Percentiles rank a stretch among this genome's conserved stretches.
phyloP scores from a whole-genome alignment of 148 eudicot species.

The Silene latifolia region DNA sequence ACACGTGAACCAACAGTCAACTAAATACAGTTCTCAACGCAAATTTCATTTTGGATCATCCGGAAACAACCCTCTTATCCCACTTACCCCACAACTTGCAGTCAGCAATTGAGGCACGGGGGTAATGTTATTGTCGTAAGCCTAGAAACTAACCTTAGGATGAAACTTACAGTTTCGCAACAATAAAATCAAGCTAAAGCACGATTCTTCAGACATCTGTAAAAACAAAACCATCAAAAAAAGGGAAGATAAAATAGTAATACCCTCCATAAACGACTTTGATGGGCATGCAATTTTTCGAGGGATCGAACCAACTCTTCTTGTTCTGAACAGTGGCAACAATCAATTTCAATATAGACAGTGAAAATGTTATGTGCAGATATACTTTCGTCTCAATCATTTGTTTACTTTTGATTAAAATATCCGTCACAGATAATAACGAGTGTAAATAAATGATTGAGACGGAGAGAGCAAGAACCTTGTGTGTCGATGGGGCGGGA shows the following conservation, averaged over 20 bases:
- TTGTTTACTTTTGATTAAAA: no score
- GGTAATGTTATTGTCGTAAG: no score
- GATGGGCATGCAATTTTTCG: constrained; percentile 58
- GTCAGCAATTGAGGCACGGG: no score
- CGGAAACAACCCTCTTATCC: no score
- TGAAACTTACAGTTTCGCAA: background rate
- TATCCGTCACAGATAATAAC: background rate
- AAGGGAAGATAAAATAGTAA: background rate
- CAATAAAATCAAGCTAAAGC: background rate
- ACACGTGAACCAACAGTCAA: no score
- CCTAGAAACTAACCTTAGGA: background rate
- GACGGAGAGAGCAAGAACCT: constrained; percentile 30
- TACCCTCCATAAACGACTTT: constrained; percentile 83
- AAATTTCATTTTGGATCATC: no score
- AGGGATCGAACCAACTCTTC: constrained; percentile 81
- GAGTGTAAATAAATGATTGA: background rate
- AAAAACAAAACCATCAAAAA: background rate
- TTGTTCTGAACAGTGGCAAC: constrained; percentile 54
- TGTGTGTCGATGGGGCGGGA: constrained; percentile 67
- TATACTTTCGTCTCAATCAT: no score
- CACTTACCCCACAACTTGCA: no score
- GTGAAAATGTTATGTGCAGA: background rate
- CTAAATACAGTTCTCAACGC: no score
- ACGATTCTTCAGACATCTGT: background rate
- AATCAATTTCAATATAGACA: background rate